Evolutionary conservation across 164 flowering plant genomes (phyloP).

Genomic region (Liquidambar formosana): DNA sequence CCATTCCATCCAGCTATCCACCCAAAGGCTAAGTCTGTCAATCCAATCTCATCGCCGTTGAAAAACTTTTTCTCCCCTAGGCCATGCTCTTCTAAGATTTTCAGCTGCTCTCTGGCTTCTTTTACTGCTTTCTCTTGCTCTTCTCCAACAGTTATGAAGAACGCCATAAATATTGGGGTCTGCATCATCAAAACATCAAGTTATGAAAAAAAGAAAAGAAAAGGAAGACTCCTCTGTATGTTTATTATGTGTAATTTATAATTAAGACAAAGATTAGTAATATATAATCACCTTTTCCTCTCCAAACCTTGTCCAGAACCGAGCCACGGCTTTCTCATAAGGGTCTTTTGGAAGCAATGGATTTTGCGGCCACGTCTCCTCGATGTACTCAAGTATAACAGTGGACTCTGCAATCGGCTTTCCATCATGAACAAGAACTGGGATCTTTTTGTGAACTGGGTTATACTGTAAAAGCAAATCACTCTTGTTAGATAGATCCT

Average conservation of each 20-base stretch:
- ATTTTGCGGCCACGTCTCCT: slow-evolving; percentile 37
- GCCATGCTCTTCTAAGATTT: slow-evolving; percentile 31
- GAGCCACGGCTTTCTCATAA: slow-evolving; percentile 29
- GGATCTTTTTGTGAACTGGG: slow-evolving; percentile 44
- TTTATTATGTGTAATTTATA: no score
- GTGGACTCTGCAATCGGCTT: slow-evolving; percentile 35
- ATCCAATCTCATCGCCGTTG: slow-evolving; percentile 33
- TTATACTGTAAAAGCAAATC: slow-evolving; percentile 23
- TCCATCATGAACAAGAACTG: slow-evolving; percentile 39
- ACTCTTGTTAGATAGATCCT: slow-evolving; percentile 29
- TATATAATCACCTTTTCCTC: slow-evolving; percentile 31
- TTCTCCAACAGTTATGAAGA: slow-evolving; percentile 23
- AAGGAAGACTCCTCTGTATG: no score
- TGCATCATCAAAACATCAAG: neutral
- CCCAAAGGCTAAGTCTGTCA: slow-evolving; percentile 37
- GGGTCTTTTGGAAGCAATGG: slow-evolving; percentile 35
- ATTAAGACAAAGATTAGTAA: neutral
- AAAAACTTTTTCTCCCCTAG: slow-evolving; percentile 37
- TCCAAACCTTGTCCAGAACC: slow-evolving; percentile 36
- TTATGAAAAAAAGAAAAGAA: no score
- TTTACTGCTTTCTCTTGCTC: slow-evolving; percentile 34
- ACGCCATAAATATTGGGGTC: slow-evolving; percentile 4
- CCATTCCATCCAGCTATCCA: slow-evolving; percentile 26
- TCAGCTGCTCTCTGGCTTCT: slow-evolving; percentile 28
- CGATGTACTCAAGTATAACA: slow-evolving; percentile 41